Conservation (phyloP, 2,329 filamentous ascomycete species). For the Celoporthe dispersa region DNA sequence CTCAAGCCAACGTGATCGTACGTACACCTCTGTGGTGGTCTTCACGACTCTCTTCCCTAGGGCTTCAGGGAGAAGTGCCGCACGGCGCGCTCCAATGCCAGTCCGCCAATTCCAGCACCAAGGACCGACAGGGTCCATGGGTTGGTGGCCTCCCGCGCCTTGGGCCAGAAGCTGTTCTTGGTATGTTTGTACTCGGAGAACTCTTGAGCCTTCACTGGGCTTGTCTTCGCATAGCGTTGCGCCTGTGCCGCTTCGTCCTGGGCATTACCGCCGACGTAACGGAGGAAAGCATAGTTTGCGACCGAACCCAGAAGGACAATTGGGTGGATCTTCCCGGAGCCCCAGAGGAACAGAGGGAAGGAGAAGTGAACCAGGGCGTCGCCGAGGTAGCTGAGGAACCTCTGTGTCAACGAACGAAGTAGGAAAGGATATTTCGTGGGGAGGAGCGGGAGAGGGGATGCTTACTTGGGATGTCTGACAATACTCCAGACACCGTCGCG, state of each 20-base stretch:
- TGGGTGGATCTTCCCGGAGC: conserved; percentile 58
- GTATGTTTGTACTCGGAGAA: conserved; percentile 55
- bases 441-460: conserved; percentile 12
- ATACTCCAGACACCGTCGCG: conserved; percentile 65
- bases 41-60: background rate
- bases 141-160: conserved; percentile 52
- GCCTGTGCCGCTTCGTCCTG: conserved; percentile 59
- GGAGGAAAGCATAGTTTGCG: conserved; percentile 63
- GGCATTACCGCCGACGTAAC: conserved; percentile 60
- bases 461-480: conserved; percentile 65
- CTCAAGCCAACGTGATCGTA: background rate
- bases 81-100: conserved; percentile 46
- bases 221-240: conserved; percentile 54
- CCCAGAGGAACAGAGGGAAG: conserved; percentile 61
- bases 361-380: conserved; percentile 62
- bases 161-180: conserved; percentile 66
- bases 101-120: conserved; percentile 53
- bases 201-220: conserved; percentile 56
- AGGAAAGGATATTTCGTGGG: background rate
- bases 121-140: conserved; percentile 60
- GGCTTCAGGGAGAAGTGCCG: conserved; percentile 19
- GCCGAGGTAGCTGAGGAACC: conserved; percentile 57
- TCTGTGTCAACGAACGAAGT: background rate
- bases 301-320: conserved; percentile 59
- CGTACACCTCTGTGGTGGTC: background rate